phyloP scores from a whole-genome alignment of 345 rosid genomes.

The Kernera saxatilis region DNA sequence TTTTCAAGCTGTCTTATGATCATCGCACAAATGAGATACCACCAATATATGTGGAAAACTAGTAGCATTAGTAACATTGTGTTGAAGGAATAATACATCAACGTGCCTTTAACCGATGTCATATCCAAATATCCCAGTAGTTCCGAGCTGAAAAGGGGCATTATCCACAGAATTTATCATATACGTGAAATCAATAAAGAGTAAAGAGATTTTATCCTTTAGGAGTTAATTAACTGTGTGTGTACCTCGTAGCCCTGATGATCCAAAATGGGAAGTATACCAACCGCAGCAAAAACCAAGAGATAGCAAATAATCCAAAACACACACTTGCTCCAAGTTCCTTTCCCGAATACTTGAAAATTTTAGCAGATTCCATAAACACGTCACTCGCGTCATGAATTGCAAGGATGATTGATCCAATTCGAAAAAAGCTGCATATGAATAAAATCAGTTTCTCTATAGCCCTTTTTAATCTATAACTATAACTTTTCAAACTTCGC shows the following conservation, averaged over 20 bases:
- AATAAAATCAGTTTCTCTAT: not conserved
- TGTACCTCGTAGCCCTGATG: slow-evolving; percentile 58
- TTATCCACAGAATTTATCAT: not conserved
- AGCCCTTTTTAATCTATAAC: not conserved
- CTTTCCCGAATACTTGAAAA: slow-evolving; percentile 67
- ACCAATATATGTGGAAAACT: slow-evolving; percentile 91
- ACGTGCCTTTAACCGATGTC: slow-evolving; percentile 21
- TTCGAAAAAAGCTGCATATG: slow-evolving; percentile 55
- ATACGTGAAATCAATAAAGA: not conserved
- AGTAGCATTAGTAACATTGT: slow-evolving; percentile 69
- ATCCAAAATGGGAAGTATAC: slow-evolving; percentile 88
- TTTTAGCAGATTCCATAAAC: slow-evolving; percentile 81
- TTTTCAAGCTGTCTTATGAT: slow-evolving; percentile 66
- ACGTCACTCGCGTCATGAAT: slow-evolving; percentile 84
- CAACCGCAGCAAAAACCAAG: slow-evolving; percentile 71
- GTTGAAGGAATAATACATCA: slow-evolving; percentile 61
- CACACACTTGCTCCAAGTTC: slow-evolving; percentile 78
- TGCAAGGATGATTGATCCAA: slow-evolving; percentile 71
- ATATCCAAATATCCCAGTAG: slow-evolving; percentile 41
- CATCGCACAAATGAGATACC: slow-evolving; percentile 81
- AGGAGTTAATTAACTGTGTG: not conserved
- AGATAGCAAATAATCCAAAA: slow-evolving; percentile 76
- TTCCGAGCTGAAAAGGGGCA: slow-evolving; percentile 16
- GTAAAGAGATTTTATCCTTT: not conserved
- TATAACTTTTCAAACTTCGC: not conserved